Evolutionary conservation across 768 basidiomycete species (phyloP).

Genomic region (Termitomyces sp.): DNA sequence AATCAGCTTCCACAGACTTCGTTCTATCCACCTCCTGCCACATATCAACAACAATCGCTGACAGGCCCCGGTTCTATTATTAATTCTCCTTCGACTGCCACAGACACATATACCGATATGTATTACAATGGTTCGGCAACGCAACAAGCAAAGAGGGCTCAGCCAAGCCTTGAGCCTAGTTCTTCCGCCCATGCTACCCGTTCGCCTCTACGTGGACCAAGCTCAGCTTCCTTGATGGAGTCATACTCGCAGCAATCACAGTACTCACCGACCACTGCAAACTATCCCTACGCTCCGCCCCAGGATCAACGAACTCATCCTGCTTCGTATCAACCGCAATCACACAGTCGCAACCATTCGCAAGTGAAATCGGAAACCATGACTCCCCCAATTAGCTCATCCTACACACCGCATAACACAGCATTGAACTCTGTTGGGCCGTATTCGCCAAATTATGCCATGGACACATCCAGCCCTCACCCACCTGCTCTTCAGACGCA

Average conservation of each 20-base stretch:
- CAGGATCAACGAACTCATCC: slow-evolving; percentile 39
- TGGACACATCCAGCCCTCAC: slow-evolving; percentile 65
- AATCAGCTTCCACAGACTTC: slow-evolving; percentile 40
- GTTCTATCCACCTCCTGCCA: slow-evolving; percentile 56
- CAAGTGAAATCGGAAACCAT: slow-evolving; percentile 49
- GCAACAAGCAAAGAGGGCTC: slow-evolving; percentile 53
- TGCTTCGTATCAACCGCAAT: slow-evolving; percentile 48
- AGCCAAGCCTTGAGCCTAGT: slow-evolving; percentile 49
- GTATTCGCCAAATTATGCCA: slow-evolving; percentile 48
- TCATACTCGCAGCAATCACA: slow-evolving; percentile 68
- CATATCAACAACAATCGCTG: slow-evolving; percentile 53
- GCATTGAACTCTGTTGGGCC: slow-evolving; percentile 29
- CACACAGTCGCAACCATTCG: slow-evolving; percentile 56
- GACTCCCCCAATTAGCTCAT: slow-evolving; percentile 44
- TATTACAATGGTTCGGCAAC: slow-evolving; percentile 52
- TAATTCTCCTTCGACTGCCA: slow-evolving; percentile 31
- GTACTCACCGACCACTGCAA: slow-evolving; percentile 57
- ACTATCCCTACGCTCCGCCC: slow-evolving; percentile 45
- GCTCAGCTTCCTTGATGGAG: slow-evolving; percentile 53
- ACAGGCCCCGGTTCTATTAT: slow-evolving; percentile 28
- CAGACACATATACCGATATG: slow-evolving; percentile 55
- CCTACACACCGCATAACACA: slow-evolving; percentile 54
- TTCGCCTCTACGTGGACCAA: slow-evolving; percentile 59
- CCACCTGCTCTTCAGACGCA: slow-evolving; percentile 49
- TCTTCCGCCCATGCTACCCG: slow-evolving; percentile 47